Evolutionary conservation across 345 rosid species (phyloP).

Genomic region (Arabis hirsuta): DNA sequence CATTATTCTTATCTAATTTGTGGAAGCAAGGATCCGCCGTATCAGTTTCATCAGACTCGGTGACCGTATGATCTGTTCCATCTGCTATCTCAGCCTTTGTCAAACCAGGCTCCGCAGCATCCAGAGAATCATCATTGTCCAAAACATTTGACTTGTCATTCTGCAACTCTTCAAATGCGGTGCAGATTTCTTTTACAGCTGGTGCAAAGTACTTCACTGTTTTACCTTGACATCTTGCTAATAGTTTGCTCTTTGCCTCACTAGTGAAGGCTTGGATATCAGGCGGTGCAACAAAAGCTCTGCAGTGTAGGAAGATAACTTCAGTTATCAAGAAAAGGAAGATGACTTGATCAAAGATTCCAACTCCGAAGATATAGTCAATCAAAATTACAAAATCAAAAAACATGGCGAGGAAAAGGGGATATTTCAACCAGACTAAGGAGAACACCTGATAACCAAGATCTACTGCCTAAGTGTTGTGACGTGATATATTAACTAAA

Average conservation of each 20-base stretch:
- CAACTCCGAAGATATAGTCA: constrained; percentile 22
- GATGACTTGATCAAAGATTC: constrained; percentile 21
- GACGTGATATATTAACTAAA: constrained; percentile 11
- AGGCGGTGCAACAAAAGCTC: constrained; percentile 86
- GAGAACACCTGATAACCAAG: constrained; percentile 18
- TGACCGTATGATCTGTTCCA: constrained; percentile 43
- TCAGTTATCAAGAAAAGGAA: not conserved
- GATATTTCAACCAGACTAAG: constrained; percentile 3
- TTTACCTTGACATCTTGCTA: constrained; percentile 74
- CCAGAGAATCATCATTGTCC: constrained; percentile 52
- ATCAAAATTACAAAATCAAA: constrained; percentile 10
- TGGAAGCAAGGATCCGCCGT: constrained; percentile 47
- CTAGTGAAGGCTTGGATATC: constrained; percentile 86
- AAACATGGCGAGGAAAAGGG: constrained; percentile 14
- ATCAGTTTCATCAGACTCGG: constrained; percentile 43
- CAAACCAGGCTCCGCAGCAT: constrained; percentile 53
- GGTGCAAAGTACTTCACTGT: constrained; percentile 67
- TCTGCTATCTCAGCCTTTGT: constrained; percentile 46
- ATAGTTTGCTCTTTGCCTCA: constrained; percentile 78
- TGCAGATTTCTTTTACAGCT: constrained; percentile 85
- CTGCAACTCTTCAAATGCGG: constrained; percentile 71
- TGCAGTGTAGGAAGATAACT: constrained; percentile 40
- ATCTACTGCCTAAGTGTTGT: constrained; percentile 24
- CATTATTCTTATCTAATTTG: constrained; percentile 46
- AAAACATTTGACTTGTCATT: constrained; percentile 52